phyloP scores from a whole-genome alignment of 129 eudicot species.

The Escallonia herrerae region DNA sequence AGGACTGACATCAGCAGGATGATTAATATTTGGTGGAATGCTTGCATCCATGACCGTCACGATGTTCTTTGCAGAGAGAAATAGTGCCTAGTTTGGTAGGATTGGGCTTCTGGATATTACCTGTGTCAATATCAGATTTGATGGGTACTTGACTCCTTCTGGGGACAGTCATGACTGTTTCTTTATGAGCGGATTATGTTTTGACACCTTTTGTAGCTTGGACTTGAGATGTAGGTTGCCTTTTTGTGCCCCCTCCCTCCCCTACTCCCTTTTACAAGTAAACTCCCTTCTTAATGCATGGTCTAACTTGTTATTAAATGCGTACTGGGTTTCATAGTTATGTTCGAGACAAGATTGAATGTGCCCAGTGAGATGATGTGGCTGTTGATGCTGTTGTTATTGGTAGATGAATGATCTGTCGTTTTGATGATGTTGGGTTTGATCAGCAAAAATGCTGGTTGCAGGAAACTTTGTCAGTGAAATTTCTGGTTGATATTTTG shows the following conservation, averaged over 20 bases:
- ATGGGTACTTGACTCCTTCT: not conserved
- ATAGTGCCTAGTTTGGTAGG: constrained; percentile 32
- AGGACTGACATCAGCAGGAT: constrained; percentile 24
- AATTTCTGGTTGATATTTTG: not conserved
- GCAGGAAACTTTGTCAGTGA: constrained; percentile 18
- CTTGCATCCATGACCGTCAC: not conserved
- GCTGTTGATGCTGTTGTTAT: constrained; percentile 38
- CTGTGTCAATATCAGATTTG: constrained; percentile 5
- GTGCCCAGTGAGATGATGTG: constrained; percentile 29
- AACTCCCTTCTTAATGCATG: not conserved
- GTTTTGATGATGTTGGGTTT: constrained; percentile 2
- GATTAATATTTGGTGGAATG: not conserved
- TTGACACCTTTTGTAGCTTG: constrained; percentile 11
- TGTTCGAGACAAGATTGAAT: constrained; percentile 39
- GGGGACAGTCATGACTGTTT: not conserved
- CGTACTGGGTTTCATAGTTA: constrained; percentile 41
- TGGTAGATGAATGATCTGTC: constrained; percentile 12
- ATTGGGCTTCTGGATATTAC: constrained; percentile 11
- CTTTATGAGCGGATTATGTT: not conserved
- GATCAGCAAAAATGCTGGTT: constrained; percentile 21
- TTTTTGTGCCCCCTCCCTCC: not conserved
- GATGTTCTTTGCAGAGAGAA: constrained; percentile 1
- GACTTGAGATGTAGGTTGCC: constrained; percentile 7
- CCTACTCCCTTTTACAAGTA: not conserved
- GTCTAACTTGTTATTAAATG: constrained; percentile 14